Conservation (phyloP, 192 early-diverging fungal species). For the Umbelopsis isabellina region DNA sequence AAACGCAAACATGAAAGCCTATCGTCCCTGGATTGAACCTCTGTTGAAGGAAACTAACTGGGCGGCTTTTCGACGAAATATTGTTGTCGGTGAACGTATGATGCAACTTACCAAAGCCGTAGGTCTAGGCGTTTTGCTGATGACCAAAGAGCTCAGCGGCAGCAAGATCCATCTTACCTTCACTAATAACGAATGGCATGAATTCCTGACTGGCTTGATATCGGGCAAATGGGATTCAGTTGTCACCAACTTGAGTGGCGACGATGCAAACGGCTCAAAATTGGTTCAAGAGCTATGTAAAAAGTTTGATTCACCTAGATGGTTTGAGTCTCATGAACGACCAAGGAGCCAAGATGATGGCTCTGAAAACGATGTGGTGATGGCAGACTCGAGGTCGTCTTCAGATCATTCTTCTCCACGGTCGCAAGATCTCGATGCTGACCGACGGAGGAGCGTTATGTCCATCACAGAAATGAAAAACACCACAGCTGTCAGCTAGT, state of each 20-base stretch:
- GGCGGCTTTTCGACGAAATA: conserved; percentile 45
- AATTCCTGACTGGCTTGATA: conserved; percentile 32
- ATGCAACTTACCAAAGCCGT: conserved; percentile 37
- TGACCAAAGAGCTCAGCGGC: conserved; percentile 50
- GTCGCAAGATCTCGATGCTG: background rate
- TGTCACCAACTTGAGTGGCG: background rate
- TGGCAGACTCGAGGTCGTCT: background rate
- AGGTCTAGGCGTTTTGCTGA: conserved; percentile 46
- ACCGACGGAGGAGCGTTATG: conserved; percentile 9
- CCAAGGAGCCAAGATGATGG: background rate
- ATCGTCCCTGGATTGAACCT: conserved; percentile 38
- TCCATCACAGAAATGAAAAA: conserved; percentile 18
- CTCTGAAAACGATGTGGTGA: background rate
- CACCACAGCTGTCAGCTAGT: conserved; percentile 5
- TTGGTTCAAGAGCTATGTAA: conserved; percentile 15
- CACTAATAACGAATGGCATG: conserved; percentile 44
- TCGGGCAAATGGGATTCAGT: conserved; percentile 26
- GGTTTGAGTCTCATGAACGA: conserved; percentile 7
- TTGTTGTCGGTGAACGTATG: conserved; percentile 44
- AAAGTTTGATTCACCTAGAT: conserved; percentile 15
- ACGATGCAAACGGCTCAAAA: background rate
- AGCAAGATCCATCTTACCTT: conserved; percentile 47
- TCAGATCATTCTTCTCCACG: background rate
- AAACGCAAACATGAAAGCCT: conserved; percentile 41
- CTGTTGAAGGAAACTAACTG: conserved; percentile 35